Evolutionary conservation across 169 alveolate species (phyloP), one percentile per base, ranked within the genome.

Genomic region (Cryptosporidium sp.): DNA sequence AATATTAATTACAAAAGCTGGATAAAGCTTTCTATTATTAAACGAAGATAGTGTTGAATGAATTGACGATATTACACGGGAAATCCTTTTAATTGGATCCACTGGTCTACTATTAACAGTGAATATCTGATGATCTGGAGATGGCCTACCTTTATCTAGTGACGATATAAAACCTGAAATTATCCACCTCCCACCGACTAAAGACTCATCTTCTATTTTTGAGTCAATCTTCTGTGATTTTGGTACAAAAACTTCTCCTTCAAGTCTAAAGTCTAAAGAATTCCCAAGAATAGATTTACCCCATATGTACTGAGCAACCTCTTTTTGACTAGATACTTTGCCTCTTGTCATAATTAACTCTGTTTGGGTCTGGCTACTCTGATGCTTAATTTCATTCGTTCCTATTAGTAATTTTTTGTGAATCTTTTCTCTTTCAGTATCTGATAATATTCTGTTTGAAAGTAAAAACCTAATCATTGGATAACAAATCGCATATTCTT

Each of bases 401-500:
- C 48, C 37, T 29, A 3, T 45, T 69, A 45, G 41, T 7, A 62
- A 45, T 41, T 26, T 80, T 21, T 37, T 70, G 21, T 70, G 65
- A n/a, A 65, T 62, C 67, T 80, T 80, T 23, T 59, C 75, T 80
- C 80, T 37, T 23, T 80, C 80, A 26, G 43, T 12, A 50, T 80
- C 69, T 0, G 89, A 62, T 10, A 80, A 51, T 8, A 45, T 80
- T 62, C n/a, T 61, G 16, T 80, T 80, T 16, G 89, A 43, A 21
- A 80, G 48, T 2, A 80, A 39, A 29, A 80, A 80, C 21, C 89
- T 59, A 4, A 80, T 65, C 35, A 26, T 39, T 23, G 89, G 89
- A 67, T 80, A 80, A 41, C 89, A 80, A 26, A 80, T 80, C 2
- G 89, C 89, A 80, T 80, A 80, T 29, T 80, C 89, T 41, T 80